phyloP scores from a whole-genome alignment of 2,329 filamentous ascomycete genomes.

The Microsporum audouinii region DNA sequence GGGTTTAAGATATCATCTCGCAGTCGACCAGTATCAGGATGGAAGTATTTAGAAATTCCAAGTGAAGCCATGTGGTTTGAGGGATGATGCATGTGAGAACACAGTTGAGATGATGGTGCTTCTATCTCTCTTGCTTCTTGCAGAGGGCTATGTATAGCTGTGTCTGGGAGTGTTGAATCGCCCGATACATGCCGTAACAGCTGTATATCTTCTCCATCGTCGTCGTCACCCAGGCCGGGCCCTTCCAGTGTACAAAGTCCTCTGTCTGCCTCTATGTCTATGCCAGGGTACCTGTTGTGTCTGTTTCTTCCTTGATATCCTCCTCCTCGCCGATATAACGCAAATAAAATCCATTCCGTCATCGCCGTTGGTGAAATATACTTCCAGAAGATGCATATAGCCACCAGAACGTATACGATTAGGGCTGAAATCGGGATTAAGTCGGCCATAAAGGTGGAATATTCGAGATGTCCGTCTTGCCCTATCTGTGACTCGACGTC shows the following conservation, averaged over 20 bases:
- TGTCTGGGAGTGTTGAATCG: background rate
- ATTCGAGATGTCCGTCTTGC: background rate
- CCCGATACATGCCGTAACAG: background rate
- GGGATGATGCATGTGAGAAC: background rate
- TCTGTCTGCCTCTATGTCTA: background rate
- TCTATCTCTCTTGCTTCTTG: background rate
- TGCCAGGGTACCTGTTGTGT: background rate
- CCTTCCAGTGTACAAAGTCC: slow-evolving; percentile 10
- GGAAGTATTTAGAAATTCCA: slow-evolving; percentile 16
- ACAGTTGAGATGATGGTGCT: background rate
- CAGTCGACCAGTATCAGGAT: slow-evolving; percentile 14
- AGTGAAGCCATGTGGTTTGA: background rate
- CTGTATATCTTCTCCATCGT: slow-evolving; percentile 12
- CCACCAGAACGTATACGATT: slow-evolving; percentile 15
- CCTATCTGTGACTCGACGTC: background rate
- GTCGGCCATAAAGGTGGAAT: slow-evolving; percentile 8
- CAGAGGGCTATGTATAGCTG: background rate
- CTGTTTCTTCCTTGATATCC: slow-evolving; percentile 14
- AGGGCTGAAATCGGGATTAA: slow-evolving; percentile 10
- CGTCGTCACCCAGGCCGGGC: slow-evolving; percentile 12
- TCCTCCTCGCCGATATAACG: slow-evolving; percentile 14
- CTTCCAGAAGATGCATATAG: slow-evolving; percentile 5
- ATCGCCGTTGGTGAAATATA: background rate
- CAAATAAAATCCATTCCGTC: background rate
- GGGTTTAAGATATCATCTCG: slow-evolving; percentile 9